Percentiles rank a stretch among this genome's conserved stretches.
Conservation (phyloP, 257 asterid genomes). For the Perilla frutescens region DNA sequence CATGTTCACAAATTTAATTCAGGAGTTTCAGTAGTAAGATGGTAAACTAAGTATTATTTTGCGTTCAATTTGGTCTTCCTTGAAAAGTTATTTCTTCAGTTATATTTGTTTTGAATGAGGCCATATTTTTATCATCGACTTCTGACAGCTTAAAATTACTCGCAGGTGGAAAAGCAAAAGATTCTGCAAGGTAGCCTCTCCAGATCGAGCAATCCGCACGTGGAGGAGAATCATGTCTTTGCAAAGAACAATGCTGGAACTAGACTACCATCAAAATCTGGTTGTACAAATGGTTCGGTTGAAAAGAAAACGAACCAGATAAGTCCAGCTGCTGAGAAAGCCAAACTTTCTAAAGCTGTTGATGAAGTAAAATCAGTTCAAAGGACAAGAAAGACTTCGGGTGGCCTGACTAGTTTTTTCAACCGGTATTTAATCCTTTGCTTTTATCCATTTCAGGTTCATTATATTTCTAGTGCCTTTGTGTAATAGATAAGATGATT, state of each 20-base stretch:
- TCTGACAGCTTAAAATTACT: conserved; percentile 12
- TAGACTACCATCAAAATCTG: conserved; percentile 45
- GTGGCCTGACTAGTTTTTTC: conserved; percentile 59
- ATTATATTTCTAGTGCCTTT: conserved; percentile 23
- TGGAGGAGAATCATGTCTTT: conserved; percentile 45
- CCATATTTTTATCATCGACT: conserved; percentile 8
- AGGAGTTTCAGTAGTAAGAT: background rate
- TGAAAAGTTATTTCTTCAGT: background rate
- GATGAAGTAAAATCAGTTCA: conserved; percentile 46
- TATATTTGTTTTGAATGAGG: background rate
- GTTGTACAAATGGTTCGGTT: conserved; percentile 39
- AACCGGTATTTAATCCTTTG: conserved; percentile 56
- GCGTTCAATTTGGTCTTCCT: background rate
- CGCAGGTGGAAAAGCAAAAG: conserved; percentile 89
- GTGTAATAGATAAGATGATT: conserved; percentile 17
- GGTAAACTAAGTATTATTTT: background rate
- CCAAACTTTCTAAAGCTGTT: conserved; percentile 42
- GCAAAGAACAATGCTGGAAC: conserved; percentile 44
- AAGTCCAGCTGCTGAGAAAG: conserved; percentile 43
- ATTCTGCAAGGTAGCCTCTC: conserved; percentile 65
- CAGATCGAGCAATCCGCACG: conserved; percentile 43
- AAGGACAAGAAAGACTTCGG: conserved; percentile 57
- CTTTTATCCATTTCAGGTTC: conserved; percentile 23
- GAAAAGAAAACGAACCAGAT: conserved; percentile 43
- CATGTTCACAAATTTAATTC: conserved; percentile 1